Evolutionary conservation across 208 protist genomes (phyloP).

Genomic region (Acanthamoeba sp.): DNA sequence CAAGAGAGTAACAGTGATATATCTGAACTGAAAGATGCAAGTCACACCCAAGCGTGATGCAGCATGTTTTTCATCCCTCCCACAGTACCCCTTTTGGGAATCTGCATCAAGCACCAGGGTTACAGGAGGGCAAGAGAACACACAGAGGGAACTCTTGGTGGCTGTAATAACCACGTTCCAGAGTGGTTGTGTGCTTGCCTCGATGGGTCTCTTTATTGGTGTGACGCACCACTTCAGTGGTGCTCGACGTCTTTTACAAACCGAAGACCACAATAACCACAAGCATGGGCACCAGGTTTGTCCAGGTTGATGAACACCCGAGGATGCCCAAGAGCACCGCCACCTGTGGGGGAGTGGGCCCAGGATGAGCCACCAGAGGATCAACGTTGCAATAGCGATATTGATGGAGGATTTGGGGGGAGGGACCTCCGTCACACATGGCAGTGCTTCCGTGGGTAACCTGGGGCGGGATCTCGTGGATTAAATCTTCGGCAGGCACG

Average conservation of each 20-base stretch:
- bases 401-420: background rate
- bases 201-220: background rate
- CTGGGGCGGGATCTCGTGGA: slow-evolving; percentile 53
- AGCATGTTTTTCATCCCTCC: too few relatives aligned
- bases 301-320: slow-evolving; percentile 66
- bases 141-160: too few relatives aligned
- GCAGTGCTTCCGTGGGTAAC: background rate
- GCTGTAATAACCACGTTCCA: too few relatives aligned
- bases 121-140: too few relatives aligned
- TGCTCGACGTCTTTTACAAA: background rate
- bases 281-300: slow-evolving; percentile 62
- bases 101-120: too few relatives aligned
- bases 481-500: slow-evolving; percentile 36
- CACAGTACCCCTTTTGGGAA: too few relatives aligned
- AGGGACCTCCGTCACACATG: slow-evolving; percentile 60
- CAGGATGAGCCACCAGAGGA: background rate
- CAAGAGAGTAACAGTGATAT: too few relatives aligned
- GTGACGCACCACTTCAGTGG: too few relatives aligned
- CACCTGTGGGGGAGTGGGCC: background rate
- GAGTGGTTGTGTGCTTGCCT: too few relatives aligned
- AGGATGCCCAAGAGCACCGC: slow-evolving; percentile 60
- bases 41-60: too few relatives aligned
- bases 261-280: slow-evolving; percentile 54
- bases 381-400: background rate
- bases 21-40: too few relatives aligned